Evolutionary conservation across 129 eudicot genomes (phyloP), one percentile per base, ranked within the genome.

Genomic region (Flaveria bidentis): DNA sequence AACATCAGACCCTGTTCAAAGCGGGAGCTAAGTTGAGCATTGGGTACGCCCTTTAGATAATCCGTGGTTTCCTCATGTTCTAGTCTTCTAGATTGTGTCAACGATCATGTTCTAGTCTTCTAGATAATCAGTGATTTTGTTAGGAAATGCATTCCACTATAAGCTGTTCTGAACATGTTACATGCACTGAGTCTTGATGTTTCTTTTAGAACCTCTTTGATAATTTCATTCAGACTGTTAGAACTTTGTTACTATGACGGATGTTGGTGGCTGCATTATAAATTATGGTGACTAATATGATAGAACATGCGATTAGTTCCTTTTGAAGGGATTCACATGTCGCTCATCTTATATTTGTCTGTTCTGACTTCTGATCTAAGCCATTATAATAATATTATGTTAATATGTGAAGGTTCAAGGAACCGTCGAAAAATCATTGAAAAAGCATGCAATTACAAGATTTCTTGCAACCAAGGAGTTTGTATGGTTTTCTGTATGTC

Each of bases 401-500:
- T 56, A 33, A 62, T 72, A 57, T 65, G 71, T 83, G 75, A 72
- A 93, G 98, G 88, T 88, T 61, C 89, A 87, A 87, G 91, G 74
- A 61, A 70, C 78, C 2, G 84, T 92, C 44, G 84, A 81, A 47
- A 92, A 85, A 80, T 79, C 82, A 76, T 78, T 92, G 75, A 80
- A 85, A 76, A 83, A 72, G 28, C 88, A 90, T 76, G 92, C 84
- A 65, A 62, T 90, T 72, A 92, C 94, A n/a, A 90, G 75, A 72
- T 73, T 84, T 80, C 82, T 92, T 67, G 98, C 98, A 39, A 90
- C 98, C 8, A 86, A 88, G 71, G 96, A 92, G 86, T 76, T 90
- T 45, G 82, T 88, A 39, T 92, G 92, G 92, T 92, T 87, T 86
- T 81, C 82, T 53, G 98, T 92, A 83, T 50, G 93, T 88, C 66